A percentile compares a stretch with the other conserved stretches of the same genome.
Evolutionary conservation across 495 filamentous ascomycete genomes (phyloP).

Genomic region (Oidiodendron maius): DNA sequence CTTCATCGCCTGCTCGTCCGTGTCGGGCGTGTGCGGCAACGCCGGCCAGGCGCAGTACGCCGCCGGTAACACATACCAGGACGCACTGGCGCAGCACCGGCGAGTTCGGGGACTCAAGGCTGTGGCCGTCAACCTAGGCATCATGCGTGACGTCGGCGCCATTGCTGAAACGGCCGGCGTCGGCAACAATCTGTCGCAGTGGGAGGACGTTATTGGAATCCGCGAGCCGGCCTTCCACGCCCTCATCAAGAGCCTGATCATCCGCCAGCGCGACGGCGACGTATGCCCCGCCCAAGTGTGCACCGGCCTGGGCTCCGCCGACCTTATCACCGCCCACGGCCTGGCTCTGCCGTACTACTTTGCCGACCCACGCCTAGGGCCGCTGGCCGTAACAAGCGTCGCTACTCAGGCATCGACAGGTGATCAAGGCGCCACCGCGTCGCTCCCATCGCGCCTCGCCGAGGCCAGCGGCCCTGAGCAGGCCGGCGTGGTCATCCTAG

Average conservation of each 20-base stretch:
- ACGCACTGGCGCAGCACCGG: conserved; percentile 42
- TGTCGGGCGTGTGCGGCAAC: conserved; percentile 52
- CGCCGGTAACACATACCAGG: conserved; percentile 56
- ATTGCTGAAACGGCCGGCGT: background rate
- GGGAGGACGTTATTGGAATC: background rate
- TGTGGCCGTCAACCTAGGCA: conserved; percentile 45
- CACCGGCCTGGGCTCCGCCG: background rate
- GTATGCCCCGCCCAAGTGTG: background rate
- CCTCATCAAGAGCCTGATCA: background rate
- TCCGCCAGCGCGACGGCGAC: background rate
- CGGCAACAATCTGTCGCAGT: background rate
- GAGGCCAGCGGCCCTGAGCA: background rate
- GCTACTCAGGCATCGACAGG: background rate
- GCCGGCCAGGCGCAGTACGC: conserved; percentile 57
- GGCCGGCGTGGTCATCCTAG: conserved; percentile 10
- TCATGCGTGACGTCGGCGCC: conserved; percentile 28
- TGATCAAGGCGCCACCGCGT: background rate
- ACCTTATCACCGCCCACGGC: conserved; percentile 11
- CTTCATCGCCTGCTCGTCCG: conserved; percentile 57
- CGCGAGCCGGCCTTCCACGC: conserved; percentile 5
- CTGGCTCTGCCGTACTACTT: background rate
- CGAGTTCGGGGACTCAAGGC: conserved; percentile 36
- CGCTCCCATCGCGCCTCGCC: background rate
- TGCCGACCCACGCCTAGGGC: background rate
- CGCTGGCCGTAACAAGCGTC: background rate